Conservation (phyloP, 345 rosid species). For the sweet orange (Citrus sinensis) region DNA sequence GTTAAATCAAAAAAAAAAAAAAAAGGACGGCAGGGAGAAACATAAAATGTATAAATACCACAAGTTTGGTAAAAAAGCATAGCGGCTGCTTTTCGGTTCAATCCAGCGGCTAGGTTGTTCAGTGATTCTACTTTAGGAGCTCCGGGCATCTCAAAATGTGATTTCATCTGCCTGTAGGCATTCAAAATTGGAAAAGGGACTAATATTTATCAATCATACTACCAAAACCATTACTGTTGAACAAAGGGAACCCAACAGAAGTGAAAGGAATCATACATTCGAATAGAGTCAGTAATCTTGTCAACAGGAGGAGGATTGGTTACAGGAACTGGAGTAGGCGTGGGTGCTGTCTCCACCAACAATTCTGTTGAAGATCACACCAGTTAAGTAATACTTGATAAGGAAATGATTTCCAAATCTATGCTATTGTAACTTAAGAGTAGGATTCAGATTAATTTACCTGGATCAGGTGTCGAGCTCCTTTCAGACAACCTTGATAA, state of each 20-base stretch:
- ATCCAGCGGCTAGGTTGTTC: slow-evolving; percentile 59
- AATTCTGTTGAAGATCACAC: slow-evolving; percentile 35
- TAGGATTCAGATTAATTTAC: slow-evolving; percentile 26
- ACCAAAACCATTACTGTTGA: not conserved
- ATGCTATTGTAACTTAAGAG: not conserved
- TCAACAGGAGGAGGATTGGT: slow-evolving; percentile 43
- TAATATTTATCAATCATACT: not conserved
- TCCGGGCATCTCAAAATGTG: slow-evolving; percentile 80
- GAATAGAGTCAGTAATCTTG: slow-evolving; percentile 63
- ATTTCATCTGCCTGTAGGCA: slow-evolving; percentile 64
- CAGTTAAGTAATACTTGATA: not conserved
- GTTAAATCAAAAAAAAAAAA: no score
- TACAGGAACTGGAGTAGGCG: slow-evolving; percentile 55
- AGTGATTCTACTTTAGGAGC: slow-evolving; percentile 63
- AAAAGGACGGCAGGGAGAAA: not conserved
- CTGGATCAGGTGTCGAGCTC: slow-evolving; percentile 48
- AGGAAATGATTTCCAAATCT: slow-evolving; percentile 3
- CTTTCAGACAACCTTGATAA: slow-evolving; percentile 49
- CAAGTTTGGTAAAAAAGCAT: slow-evolving; percentile 78
- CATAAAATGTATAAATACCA: slow-evolving; percentile 38
- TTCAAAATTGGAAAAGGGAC: not conserved
- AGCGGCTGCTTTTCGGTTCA: slow-evolving; percentile 75
- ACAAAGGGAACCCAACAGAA: not conserved
- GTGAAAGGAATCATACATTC: slow-evolving; percentile 37
- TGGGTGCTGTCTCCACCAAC: slow-evolving; percentile 74